A percentile compares a stretch with the other conserved stretches of the same genome.
These are phyloP conservation scores for Rhodomyrtus psidioides DNA, from an alignment of 441 rosid genomes.

Conservation along the genomic window DNA sequence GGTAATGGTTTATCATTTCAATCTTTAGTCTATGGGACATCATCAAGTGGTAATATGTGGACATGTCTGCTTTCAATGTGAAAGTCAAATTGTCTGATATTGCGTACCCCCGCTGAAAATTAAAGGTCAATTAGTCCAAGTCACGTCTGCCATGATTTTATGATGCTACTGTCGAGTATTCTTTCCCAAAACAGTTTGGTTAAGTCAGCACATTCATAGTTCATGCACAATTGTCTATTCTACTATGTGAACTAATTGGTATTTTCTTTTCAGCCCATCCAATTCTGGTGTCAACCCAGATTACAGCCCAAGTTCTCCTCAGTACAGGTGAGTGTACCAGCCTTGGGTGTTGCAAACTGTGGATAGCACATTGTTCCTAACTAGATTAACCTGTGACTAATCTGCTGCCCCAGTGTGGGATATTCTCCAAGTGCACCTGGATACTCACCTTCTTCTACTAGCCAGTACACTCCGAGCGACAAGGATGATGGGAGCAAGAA, in stretches of 20 bases:
- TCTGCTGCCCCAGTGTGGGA: conserved; percentile 74
- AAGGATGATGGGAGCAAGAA: conserved; percentile 42
- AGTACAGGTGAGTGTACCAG: conserved; percentile 39
- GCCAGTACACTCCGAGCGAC: conserved; percentile 77
- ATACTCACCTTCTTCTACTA: conserved; percentile 86
- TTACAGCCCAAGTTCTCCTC: conserved; percentile 86
- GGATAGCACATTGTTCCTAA: neutral
- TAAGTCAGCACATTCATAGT: neutral
- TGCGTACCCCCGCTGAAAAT: neutral
- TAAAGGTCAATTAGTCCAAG: neutral
- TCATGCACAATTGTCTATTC: neutral
- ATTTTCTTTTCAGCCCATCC: conserved; percentile 47
- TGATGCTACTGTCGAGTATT: neutral
- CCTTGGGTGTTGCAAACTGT: neutral
- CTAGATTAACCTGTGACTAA: neutral
- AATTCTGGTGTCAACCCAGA: conserved; percentile 78
- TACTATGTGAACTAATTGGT: neutral
- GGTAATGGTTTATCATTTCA: conserved; percentile 28
- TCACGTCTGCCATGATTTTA: neutral
- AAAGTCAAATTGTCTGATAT: neutral
- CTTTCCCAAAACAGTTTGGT: neutral
- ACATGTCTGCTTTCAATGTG: neutral
- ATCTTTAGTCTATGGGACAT: neutral
- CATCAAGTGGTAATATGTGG: neutral
- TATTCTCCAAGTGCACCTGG: conserved; percentile 96